Evolutionary conservation across 495 filamentous ascomycete species (phyloP), one percentile per base, ranked within the genome.

Genomic region (Aspergillus cristatus): DNA sequence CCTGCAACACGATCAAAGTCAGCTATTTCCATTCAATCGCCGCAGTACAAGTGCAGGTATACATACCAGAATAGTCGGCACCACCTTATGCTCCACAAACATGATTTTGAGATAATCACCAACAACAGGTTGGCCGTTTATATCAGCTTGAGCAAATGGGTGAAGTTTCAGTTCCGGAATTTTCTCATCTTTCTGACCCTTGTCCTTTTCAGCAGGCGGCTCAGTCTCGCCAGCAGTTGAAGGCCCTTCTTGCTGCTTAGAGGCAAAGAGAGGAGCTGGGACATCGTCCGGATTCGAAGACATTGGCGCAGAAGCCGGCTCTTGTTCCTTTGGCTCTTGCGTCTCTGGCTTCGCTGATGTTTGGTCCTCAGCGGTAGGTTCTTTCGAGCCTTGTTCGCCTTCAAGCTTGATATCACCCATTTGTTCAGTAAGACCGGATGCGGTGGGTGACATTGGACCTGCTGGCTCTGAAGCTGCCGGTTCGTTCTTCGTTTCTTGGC

Each of bases 81-180:
- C 91, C 40, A 99, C 90, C 37, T 77, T 72, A 51, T 97, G 77
- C 58, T 94, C 81, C 12, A 97, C 90, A 57, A 99, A 96, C 68
- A 86, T 86, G 61, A 94, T 90, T 60, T 99, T 99, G 38, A 99
- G 71, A 49, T 80, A 86, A 55, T 99, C 91, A 12, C 91, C 91
- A n/a, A 99, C 91, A 16, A 99, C 90, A 7, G 88, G 86, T n/a
- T 72, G 71, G 6, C 76, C 79, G 50, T 84, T 78, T 16, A 71
- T 57, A 43, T 85, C 82, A 18, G 71, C 63, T 41, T 84, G 77
- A 20, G 65, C 55, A 25, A 58, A 60, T 33, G 50, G 50, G 16
- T 54, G 43, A n/a, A 43, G 22, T 2, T 54, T 51, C 32, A 69
- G 65, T 16, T 64, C 62, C 17, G 51, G 37, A 22, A 60, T 59